phyloP scores from a whole-genome alignment of 73 alveolate species.

The Paramecium tetraurelia region DNA sequence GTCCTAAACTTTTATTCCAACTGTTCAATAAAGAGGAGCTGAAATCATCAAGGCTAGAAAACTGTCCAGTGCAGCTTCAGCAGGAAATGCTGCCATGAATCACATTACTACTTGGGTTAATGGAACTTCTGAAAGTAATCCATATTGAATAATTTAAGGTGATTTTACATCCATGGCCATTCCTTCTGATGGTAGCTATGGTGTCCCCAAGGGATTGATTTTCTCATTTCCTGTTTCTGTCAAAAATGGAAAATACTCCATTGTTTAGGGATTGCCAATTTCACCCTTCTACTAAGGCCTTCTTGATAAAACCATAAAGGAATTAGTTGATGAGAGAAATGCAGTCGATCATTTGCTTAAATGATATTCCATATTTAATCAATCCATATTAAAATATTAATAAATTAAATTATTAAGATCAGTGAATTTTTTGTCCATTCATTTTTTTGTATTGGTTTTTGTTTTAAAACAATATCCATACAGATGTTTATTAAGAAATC shows the following conservation, averaged over 20 bases:
- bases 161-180: constrained; percentile 92
- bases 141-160: not conserved
- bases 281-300: constrained; percentile 66
- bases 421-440: not conserved
- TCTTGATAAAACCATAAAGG: constrained; percentile 75
- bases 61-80: constrained; percentile 95
- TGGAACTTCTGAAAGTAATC: constrained; percentile 68
- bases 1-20: constrained; percentile 83
- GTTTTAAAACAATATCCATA: no score
- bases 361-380: not conserved
- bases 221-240: constrained; percentile 88
- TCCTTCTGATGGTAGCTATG: constrained; percentile 87
- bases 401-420: not conserved
- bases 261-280: constrained; percentile 75
- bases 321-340: constrained; percentile 77
- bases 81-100: constrained; percentile 96
- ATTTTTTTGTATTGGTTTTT: not conserved
- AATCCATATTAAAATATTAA: not conserved
- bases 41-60: constrained; percentile 92
- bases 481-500: not conserved
- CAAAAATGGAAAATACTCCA: constrained; percentile 67
- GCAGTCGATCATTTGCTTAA: constrained; percentile 69
- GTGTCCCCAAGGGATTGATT: constrained; percentile 84
- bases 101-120: constrained; percentile 97
- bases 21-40: constrained; percentile 96